Evolutionary conservation across 306 rosid genomes (phyloP), one percentile per base, ranked within the genome.

Genomic region (Datisca glomerata): DNA sequence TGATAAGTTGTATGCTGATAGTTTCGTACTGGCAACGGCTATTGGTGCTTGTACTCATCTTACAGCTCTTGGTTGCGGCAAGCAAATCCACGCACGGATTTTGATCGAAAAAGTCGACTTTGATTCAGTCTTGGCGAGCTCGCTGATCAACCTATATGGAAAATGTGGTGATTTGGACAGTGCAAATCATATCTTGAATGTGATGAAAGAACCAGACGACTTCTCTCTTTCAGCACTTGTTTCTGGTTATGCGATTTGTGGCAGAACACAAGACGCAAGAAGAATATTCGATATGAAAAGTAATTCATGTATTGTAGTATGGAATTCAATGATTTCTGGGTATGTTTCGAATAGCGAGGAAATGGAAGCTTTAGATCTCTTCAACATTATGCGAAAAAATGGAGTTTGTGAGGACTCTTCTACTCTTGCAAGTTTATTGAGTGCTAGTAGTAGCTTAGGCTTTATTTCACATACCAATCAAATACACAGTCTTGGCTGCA

Each of bases 281-380:
- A 63, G 65, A 49, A 56, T 76, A 51, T 85, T 85, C 47, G 60
- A 74, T 33, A 27, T 43, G 5, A 77, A 21, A 63, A 45, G 27
- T 28, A 40, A 42, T 58, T 79, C 79, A 1, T 66, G 75, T 69
- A 20, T 43, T 42, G 77, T 64, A 18, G 24, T 80, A 51, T 80
- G 93, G 86, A 85, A 80, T 58, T 67, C 93, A 3, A 50, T 85
- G 57, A 76, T 85, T 49, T 68, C 93, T 1, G 93, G 93, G 40
- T 74, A 68, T 55, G 75, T 76, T 21, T 45, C 41, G 53, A 76
- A 59, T 38, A 61, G 71, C 29, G 85, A 80, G 52, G 72, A 49
- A 51, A 20, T 43, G 53, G 79, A 65, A 59, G 95, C 93, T 9
- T 22, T 80, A 53, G 16, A 27, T 59, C 50, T 85, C 12, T 85